Evolutionary conservation across 225 moss, liverwort and hornwort genomes (phyloP).

Genomic region (Polytrichum formosum): DNA sequence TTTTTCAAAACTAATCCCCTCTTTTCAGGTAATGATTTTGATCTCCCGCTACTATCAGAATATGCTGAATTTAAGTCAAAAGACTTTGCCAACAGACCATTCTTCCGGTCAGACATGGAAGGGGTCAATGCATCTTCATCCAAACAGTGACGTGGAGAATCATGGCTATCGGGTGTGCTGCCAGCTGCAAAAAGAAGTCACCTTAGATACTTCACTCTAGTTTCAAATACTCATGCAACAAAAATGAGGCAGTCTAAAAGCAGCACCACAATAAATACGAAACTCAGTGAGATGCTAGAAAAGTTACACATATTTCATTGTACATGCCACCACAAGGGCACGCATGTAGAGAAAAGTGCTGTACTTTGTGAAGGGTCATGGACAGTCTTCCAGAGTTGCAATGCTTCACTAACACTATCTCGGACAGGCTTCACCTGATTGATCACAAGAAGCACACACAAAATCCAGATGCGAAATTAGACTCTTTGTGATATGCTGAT

Average conservation of each 20-base stretch:
- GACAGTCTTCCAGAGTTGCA: conserved; percentile 74
- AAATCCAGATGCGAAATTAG: too few species aligned
- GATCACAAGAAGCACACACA: not conserved
- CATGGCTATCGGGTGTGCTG: conserved; percentile 5
- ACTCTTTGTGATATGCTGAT: too few species aligned
- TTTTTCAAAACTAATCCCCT: conserved; percentile 33
- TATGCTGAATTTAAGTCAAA: conserved; percentile 22
- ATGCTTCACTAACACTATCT: conserved; percentile 71
- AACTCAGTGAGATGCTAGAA: too few species aligned
- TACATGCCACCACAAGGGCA: not conserved
- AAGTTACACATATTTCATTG: not conserved
- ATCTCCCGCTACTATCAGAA: conserved; percentile 24
- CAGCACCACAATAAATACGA: too few species aligned
- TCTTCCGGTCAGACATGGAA: conserved; percentile 18
- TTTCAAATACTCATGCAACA: not conserved
- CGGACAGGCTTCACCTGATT: conserved; percentile 78
- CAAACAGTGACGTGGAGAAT: conserved; percentile 7
- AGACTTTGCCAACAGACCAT: conserved; percentile 23
- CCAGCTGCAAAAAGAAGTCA: conserved; percentile 18
- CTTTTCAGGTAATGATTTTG: conserved; percentile 35
- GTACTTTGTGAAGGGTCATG: conserved; percentile 28
- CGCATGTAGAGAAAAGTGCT: conserved; percentile 1
- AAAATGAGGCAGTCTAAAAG: too few species aligned
- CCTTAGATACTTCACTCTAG: not conserved
- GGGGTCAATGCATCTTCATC: conserved; percentile 14